Conservation (phyloP, 2,329 filamentous ascomycete genomes). For the Colletotrichum lini region DNA sequence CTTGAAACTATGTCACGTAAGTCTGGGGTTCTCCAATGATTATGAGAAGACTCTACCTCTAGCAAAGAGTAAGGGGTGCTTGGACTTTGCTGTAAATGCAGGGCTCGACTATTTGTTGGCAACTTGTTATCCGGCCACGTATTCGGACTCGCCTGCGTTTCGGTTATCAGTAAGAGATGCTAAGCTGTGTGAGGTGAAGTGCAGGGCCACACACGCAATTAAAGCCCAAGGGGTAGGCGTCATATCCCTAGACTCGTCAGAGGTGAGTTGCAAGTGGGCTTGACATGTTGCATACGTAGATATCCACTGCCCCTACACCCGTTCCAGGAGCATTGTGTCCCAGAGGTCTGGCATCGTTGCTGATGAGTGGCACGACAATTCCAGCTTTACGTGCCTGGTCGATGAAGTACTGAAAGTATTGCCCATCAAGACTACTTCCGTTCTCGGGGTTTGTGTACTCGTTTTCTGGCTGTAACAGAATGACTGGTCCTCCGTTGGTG, state of each 20-base stretch:
- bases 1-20: constrained; percentile 70
- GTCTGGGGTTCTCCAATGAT: neutral
- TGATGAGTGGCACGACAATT: constrained; percentile 81
- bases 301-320: constrained; percentile 58
- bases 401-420: constrained; percentile 80
- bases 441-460: constrained; percentile 76
- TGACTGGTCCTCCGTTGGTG: constrained; percentile 85
- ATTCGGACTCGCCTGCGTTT: constrained; percentile 60
- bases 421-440: constrained; percentile 65
- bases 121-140: constrained; percentile 49
- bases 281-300: constrained; percentile 52
- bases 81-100: constrained; percentile 65
- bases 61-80: constrained; percentile 73
- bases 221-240: constrained; percentile 74
- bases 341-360: constrained; percentile 75
- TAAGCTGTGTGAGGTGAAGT: no score
- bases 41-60: constrained; percentile 58
- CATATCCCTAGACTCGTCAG: constrained; percentile 56
- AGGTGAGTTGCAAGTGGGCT: no score
- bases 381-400: constrained; percentile 78
- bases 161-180: neutral
- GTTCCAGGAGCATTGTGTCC: constrained; percentile 77
- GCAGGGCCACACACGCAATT: constrained; percentile 60
- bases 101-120: constrained; percentile 62
- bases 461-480: constrained; percentile 86